These are phyloP conservation scores for Blastomyces gilchristii DNA, from an alignment of 2,329 filamentous ascomycete species.

Conservation along the genomic window DNA sequence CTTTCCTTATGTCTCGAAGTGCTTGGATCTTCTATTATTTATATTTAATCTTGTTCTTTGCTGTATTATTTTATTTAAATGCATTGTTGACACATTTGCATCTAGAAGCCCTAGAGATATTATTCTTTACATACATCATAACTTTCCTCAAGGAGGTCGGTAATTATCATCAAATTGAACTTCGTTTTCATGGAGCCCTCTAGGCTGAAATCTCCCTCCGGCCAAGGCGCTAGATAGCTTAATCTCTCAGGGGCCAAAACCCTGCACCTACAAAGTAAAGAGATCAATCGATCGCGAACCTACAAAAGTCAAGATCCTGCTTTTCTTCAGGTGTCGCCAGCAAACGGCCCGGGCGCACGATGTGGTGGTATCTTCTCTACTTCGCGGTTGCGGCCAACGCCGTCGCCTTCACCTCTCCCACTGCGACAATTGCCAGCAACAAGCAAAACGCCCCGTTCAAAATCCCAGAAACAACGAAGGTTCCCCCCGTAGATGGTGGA, in stretches of 20 bases:
- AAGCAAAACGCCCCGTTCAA: background rate
- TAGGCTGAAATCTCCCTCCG: background rate
- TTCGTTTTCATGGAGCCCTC: background rate
- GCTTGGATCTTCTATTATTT: background rate
- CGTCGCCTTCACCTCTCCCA: background rate
- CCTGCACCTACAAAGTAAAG: background rate
- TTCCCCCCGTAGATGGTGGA: background rate
- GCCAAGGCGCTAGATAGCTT: background rate
- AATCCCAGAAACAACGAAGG: background rate
- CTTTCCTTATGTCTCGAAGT: background rate
- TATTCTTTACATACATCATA: background rate
- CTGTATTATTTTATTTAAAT: background rate
- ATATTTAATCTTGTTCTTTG: background rate
- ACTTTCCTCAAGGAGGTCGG: background rate
- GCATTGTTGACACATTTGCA: background rate
- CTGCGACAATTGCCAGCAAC: background rate
- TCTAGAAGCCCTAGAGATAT: background rate
- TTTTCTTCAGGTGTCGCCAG: background rate
- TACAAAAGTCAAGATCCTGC: background rate
- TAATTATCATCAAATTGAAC: background rate
- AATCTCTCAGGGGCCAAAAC: background rate
- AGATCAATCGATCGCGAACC: background rate
- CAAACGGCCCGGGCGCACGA: background rate
- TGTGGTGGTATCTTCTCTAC: background rate
- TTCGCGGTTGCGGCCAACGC: background rate